Conservation (phyloP, 352 stramenopile species). For the Phytophthora palmivora region DNA sequence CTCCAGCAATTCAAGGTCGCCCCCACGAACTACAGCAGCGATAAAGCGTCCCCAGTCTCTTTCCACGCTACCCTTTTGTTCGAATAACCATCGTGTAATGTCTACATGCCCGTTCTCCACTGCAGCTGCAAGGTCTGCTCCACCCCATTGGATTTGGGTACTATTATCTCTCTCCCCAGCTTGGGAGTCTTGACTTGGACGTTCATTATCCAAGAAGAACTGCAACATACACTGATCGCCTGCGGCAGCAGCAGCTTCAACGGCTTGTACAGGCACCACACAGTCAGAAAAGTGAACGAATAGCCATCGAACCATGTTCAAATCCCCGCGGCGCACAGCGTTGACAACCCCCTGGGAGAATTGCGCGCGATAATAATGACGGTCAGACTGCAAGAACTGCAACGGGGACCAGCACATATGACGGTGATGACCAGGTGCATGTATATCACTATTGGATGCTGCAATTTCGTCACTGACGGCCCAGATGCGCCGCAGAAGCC, state of each 20-base stretch:
- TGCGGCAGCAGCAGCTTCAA: slow-evolving; percentile 30
- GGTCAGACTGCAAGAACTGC: slow-evolving; percentile 23
- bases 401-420: slow-evolving; percentile 19
- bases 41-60: slow-evolving; percentile 38
- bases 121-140: slow-evolving; percentile 33
- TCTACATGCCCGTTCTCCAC: slow-evolving; percentile 29
- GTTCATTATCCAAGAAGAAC: slow-evolving; percentile 24
- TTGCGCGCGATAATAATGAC: slow-evolving; percentile 26
- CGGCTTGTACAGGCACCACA: slow-evolving; percentile 16
- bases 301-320: slow-evolving; percentile 30
- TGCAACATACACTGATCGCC: slow-evolving; percentile 19
- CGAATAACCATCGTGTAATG: slow-evolving; percentile 32
- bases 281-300: slow-evolving; percentile 34
- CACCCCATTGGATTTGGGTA: slow-evolving; percentile 34
- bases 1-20: slow-evolving; percentile 32
- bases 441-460: background rate
- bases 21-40: slow-evolving; percentile 16
- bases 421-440: background rate
- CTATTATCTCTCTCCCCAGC: background rate
- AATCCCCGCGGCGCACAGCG: slow-evolving; percentile 22
- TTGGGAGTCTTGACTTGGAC: slow-evolving; percentile 1
- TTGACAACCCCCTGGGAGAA: slow-evolving; percentile 31
- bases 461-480: slow-evolving; percentile 19
- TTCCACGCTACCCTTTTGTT: slow-evolving; percentile 28
- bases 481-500: slow-evolving; percentile 30